Conservation (phyloP, 2,329 filamentous ascomycete genomes). For the Colletotrichum spaethianum region DNA sequence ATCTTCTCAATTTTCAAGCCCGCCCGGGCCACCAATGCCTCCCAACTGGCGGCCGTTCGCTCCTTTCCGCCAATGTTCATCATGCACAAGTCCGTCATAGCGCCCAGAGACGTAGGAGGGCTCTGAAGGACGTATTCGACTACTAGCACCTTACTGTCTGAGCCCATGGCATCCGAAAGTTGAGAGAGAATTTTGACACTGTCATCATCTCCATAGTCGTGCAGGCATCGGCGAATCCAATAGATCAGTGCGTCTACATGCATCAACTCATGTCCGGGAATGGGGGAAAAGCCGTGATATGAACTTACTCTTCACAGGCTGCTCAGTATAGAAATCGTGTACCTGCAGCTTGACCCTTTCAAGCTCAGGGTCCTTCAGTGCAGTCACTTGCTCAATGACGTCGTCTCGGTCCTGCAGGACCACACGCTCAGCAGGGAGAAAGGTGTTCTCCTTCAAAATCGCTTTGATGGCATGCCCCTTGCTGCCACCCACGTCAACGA, state of each 20-base stretch:
- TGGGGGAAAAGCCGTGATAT: neutral
- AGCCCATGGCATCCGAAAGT: constrained; percentile 48
- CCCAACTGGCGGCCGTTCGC: constrained; percentile 46
- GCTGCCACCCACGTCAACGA: constrained; percentile 54
- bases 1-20: constrained; percentile 48
- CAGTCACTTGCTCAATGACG: constrained; percentile 32
- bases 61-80: constrained; percentile 51
- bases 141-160: constrained; percentile 52
- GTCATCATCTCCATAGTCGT: constrained; percentile 54
- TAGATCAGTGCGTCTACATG: constrained; percentile 53
- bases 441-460: constrained; percentile 35
- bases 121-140: constrained; percentile 49
- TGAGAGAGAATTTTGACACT: constrained; percentile 50
- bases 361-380: constrained; percentile 12
- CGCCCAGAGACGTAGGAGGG: constrained; percentile 44
- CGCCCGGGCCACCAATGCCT: constrained; percentile 43
- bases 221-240: constrained; percentile 53
- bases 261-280: constrained; percentile 18
- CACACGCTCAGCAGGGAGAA: constrained; percentile 18
- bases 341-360: constrained; percentile 6
- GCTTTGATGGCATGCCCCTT: constrained; percentile 47
- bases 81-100: constrained; percentile 50
- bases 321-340: constrained; percentile 44
- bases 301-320: constrained; percentile 41
- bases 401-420: constrained; percentile 45